Conservation (phyloP, 805 yeast genomes). For the Cyberlindnera meyerae region DNA sequence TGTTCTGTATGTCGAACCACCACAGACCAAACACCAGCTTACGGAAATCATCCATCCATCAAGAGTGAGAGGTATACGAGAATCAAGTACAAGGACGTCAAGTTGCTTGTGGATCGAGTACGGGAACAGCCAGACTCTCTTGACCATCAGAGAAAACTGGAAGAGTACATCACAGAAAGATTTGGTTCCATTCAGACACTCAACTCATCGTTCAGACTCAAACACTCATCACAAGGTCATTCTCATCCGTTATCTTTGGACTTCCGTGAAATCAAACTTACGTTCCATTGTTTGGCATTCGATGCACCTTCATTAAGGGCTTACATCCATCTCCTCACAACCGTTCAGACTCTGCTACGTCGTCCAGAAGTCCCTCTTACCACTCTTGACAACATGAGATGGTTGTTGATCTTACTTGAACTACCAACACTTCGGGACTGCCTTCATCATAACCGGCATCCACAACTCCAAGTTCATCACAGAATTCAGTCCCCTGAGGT, state of each 20-base stretch:
- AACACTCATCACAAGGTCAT: too few relatives aligned
- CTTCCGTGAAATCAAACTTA: conserved; percentile 39
- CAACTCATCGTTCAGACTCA: too few relatives aligned
- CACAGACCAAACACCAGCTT: too few relatives aligned
- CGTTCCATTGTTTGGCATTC: conserved; percentile 40
- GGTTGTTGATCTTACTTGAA: conserved; percentile 64
- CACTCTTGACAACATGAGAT: conserved; percentile 42
- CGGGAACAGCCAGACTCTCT: too few relatives aligned
- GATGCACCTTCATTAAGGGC: conserved; percentile 60
- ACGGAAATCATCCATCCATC: too few relatives aligned
- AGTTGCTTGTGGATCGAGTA: too few relatives aligned
- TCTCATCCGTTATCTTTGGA: too few relatives aligned
- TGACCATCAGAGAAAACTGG: too few relatives aligned
- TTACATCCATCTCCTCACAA: conserved; percentile 46
- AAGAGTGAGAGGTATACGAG: too few relatives aligned
- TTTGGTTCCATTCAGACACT: conserved; percentile 53
- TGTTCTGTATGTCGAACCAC: conserved; percentile 63
- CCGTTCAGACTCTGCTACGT: conserved; percentile 48
- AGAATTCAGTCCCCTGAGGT: conserved; percentile 54
- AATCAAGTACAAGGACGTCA: too few relatives aligned
- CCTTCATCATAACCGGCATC: conserved; percentile 32
- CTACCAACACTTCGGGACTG: conserved; percentile 58
- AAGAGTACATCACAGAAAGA: conserved; percentile 35
- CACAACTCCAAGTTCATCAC: too few relatives aligned
- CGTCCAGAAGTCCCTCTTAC: conserved; percentile 38